Evolutionary conservation across 495 filamentous ascomycete species (phyloP).

Genomic region (Penicillium longicatenatum): DNA sequence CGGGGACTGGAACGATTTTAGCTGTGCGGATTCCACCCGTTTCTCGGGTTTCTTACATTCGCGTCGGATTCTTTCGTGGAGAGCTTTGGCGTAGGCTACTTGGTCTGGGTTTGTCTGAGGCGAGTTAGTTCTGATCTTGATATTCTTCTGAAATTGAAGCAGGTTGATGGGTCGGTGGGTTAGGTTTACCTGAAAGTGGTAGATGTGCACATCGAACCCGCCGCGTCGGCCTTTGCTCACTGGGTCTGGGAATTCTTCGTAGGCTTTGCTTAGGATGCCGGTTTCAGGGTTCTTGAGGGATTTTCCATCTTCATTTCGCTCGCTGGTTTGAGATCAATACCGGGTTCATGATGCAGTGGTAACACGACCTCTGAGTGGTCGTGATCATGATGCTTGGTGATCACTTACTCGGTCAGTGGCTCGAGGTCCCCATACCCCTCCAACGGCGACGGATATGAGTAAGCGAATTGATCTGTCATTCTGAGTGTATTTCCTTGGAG

Average conservation of each 20-base stretch:
- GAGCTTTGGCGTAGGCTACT: slow-evolving; percentile 62
- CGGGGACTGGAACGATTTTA: slow-evolving; percentile 61
- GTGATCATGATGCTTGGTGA: neutral
- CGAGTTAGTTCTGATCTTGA: neutral
- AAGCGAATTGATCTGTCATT: slow-evolving; percentile 44
- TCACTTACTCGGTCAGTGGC: slow-evolving; percentile 62
- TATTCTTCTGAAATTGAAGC: neutral
- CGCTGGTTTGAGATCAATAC: slow-evolving; percentile 27
- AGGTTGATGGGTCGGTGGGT: neutral
- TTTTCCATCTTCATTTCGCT: slow-evolving; percentile 63
- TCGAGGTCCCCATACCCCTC: slow-evolving; percentile 64
- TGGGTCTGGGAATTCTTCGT: slow-evolving; percentile 64
- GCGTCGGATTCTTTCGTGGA: slow-evolving; percentile 76
- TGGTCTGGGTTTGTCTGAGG: slow-evolving; percentile 60
- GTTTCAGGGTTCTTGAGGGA: slow-evolving; percentile 61
- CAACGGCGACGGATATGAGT: slow-evolving; percentile 64
- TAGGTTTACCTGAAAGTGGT: slow-evolving; percentile 58
- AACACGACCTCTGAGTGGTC: neutral
- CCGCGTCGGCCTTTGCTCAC: slow-evolving; percentile 61
- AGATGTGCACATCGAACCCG: slow-evolving; percentile 79
- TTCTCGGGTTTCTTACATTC: slow-evolving; percentile 60
- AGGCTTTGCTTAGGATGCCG: slow-evolving; percentile 60
- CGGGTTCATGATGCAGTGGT: neutral
- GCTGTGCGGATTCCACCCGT: neutral
- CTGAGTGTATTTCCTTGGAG: slow-evolving; percentile 1